Evolutionary conservation across 2,329 filamentous ascomycete species (phyloP).

Genomic region (Aspergillus flavus): DNA sequence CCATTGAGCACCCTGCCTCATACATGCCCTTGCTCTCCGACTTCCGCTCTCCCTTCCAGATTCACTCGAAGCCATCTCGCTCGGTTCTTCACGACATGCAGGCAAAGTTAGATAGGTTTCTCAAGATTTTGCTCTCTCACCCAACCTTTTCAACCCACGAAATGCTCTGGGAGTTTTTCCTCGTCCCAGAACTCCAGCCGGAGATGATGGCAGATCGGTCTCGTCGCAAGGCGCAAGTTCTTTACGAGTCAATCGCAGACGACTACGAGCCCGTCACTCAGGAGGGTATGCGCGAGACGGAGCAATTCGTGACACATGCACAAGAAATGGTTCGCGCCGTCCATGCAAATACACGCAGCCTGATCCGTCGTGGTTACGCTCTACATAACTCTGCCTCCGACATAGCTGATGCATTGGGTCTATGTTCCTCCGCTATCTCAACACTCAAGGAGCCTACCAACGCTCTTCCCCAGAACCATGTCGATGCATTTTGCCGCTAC

Average conservation of each 20-base stretch:
- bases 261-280: slow-evolving; percentile 76
- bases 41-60: slow-evolving; percentile 84
- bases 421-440: slow-evolving; percentile 51
- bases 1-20: slow-evolving; percentile 89
- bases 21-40: slow-evolving; percentile 83
- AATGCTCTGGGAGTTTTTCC: slow-evolving; percentile 98
- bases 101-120: slow-evolving; percentile 79
- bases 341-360: slow-evolving; percentile 78
- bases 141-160: slow-evolving; percentile 95
- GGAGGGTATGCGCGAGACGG: slow-evolving; percentile 81
- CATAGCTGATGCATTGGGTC: slow-evolving; percentile 45
- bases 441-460: slow-evolving; percentile 53
- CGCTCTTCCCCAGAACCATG: slow-evolving; percentile 70
- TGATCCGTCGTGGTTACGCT: slow-evolving; percentile 77
- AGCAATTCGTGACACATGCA: slow-evolving; percentile 89
- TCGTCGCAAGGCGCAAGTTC: slow-evolving; percentile 78
- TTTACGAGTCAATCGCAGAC: slow-evolving; percentile 81
- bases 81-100: slow-evolving; percentile 87
- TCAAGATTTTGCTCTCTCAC: slow-evolving; percentile 83
- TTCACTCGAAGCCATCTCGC: slow-evolving; percentile 87
- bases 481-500: slow-evolving; percentile 72
- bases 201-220: slow-evolving; percentile 89
- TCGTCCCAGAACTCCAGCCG: slow-evolving; percentile 89
- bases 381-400: slow-evolving; percentile 64
- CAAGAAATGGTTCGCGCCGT: slow-evolving; percentile 85